Conservation (phyloP, 2,329 filamentous ascomycete species). For the Cladosporium colombiae region DNA sequence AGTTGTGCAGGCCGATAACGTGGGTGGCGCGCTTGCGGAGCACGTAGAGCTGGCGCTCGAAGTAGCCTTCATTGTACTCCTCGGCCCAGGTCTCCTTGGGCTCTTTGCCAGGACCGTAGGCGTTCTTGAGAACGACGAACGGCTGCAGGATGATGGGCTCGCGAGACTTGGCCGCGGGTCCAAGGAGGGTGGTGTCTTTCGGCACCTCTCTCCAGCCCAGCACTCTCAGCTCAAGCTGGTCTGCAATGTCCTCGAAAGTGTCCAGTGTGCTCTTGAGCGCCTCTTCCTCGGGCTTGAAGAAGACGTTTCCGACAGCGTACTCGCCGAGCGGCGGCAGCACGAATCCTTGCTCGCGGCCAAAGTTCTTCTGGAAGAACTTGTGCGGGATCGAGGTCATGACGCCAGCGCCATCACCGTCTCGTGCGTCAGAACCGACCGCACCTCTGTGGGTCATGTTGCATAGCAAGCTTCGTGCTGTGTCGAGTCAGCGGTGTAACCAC, state of each 20-base stretch:
- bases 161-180: conserved; percentile 86
- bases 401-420: conserved; percentile 96
- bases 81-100: conserved; percentile 77
- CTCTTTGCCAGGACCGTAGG: conserved; percentile 78
- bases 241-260: conserved; percentile 91
- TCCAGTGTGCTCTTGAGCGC: conserved; percentile 85
- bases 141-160: conserved; percentile 95
- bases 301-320: conserved; percentile 96
- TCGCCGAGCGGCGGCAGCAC: conserved; percentile 85
- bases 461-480: conserved; percentile 79
- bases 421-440: conserved; percentile 94
- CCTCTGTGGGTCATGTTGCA: conserved; percentile 99
- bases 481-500: conserved; percentile 37
- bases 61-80: conserved; percentile 78
- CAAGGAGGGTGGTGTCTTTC: conserved; percentile 87
- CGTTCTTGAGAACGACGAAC: conserved; percentile 83
- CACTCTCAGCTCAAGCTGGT: conserved; percentile 82
- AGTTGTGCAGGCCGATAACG: conserved; percentile 92
- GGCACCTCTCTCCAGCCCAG: conserved; percentile 96
- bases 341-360: conserved; percentile 85
- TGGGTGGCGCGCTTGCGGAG: conserved; percentile 94
- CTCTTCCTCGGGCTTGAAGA: conserved; percentile 96
- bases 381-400: conserved; percentile 99
- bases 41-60: conserved; percentile 92
- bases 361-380: conserved; percentile 98